phyloP scores from a whole-genome alignment of 345 rosid species.

The Salix brachista region DNA sequence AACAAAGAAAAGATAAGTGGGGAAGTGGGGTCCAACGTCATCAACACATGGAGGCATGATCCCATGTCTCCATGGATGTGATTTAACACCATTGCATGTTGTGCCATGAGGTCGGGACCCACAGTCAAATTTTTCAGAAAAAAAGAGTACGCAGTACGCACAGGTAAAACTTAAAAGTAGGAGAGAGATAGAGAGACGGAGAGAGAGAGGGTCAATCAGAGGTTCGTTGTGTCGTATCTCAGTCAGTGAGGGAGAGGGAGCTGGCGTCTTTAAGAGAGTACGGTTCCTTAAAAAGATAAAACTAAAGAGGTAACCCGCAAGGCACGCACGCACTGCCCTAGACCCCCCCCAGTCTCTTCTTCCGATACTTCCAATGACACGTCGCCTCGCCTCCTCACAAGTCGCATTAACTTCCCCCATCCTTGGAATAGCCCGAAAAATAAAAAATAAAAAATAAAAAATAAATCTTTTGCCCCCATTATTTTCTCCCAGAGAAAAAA shows the following conservation, averaged over 20 bases:
- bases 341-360: not conserved
- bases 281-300: not conserved
- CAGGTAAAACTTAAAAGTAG: not conserved
- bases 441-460: too few species aligned
- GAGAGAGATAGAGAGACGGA: not conserved
- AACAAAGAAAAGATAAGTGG: not conserved
- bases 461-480: too few species aligned
- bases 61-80: conserved; percentile 22
- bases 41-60: conserved; percentile 3
- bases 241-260: conserved; percentile 10
- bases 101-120: not conserved
- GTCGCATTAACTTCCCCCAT: not conserved
- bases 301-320: conserved; percentile 35
- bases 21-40: not conserved
- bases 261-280: not conserved
- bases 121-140: not conserved
- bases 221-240: conserved; percentile 27
- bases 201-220: not conserved
- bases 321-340: conserved; percentile 32
- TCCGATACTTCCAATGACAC: not conserved
- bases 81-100: conserved; percentile 9
- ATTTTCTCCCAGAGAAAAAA: too few species aligned
- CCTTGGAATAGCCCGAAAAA: not conserved
- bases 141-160: too few species aligned
- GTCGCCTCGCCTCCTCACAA: not conserved